Percentiles rank a stretch among this genome's conserved stretches.
Conservation (phyloP, 805 yeast species). For the Metschnikowia vanudenii region DNA sequence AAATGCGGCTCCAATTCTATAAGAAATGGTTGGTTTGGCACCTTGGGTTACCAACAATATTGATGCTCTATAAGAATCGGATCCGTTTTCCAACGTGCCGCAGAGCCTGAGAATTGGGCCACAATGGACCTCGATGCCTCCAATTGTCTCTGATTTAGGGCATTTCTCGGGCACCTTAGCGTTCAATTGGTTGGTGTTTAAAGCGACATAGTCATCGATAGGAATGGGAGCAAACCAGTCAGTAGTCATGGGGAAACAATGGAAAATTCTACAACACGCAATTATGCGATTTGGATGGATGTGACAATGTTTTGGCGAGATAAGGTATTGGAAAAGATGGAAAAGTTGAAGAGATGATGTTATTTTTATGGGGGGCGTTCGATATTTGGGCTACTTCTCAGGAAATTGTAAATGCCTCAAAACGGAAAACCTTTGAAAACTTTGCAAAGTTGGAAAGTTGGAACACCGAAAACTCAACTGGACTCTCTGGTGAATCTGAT, state of each 20-base stretch:
- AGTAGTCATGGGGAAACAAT: conserved; percentile 12
- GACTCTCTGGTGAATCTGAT: no score
- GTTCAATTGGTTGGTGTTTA: conserved; percentile 24
- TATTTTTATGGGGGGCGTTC: no score
- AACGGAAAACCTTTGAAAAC: no score
- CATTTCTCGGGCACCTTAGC: conserved; percentile 27
- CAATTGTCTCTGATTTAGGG: conserved; percentile 29
- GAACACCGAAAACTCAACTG: no score
- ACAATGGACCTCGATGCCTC: conserved; percentile 50
- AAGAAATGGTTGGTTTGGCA: conserved; percentile 30
- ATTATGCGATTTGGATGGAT: no score
- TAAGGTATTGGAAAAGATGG: neutral
- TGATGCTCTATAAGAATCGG: conserved; percentile 61
- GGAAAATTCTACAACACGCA: no score
- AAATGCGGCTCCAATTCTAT: conserved; percentile 38
- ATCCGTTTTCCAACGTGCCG: conserved; percentile 54
- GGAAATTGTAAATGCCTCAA: no score
- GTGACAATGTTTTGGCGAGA: no score
- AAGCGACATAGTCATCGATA: conserved; percentile 26
- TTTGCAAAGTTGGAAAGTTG: no score
- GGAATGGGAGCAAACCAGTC: conserved; percentile 28
- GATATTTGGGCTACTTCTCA: no score
- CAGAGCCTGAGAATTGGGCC: conserved; percentile 78
- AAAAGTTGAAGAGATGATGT: neutral
- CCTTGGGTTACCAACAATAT: conserved; percentile 62